phyloP scores from a whole-genome alignment of 2,329 filamentous ascomycete species.

The Exophiala xenobiotica region DNA sequence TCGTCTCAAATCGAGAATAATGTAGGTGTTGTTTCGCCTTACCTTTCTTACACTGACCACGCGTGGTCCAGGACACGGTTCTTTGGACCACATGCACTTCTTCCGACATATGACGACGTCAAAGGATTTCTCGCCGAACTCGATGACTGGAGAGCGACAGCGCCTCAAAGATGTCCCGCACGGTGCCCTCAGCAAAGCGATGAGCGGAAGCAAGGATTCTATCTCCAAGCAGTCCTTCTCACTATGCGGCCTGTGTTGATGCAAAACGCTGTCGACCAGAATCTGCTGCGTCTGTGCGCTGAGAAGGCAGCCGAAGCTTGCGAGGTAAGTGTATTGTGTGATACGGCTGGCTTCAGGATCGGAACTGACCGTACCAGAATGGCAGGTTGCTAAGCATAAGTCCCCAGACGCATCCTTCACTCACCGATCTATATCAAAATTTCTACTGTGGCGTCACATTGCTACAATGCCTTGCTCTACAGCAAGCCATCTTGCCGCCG shows the following conservation, averaged over 20 bases:
- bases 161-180: conserved; percentile 19
- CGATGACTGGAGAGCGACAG: conserved; percentile 23
- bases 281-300: conserved; percentile 23
- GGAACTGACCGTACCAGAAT: conserved; percentile 10
- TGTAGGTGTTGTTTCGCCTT: too few relatives aligned
- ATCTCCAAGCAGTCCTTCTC: conserved; percentile 24
- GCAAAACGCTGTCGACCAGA: conserved; percentile 14
- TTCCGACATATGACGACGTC: conserved; percentile 21
- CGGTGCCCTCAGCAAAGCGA: conserved; percentile 23
- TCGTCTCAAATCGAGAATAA: conserved; percentile 26
- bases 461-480: conserved; percentile 26
- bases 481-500: conserved; percentile 15
- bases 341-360: too few relatives aligned
- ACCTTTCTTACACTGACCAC: too few relatives aligned
- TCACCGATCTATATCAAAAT: conserved; percentile 26
- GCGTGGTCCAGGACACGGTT: conserved; percentile 13
- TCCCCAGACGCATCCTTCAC: conserved; percentile 20
- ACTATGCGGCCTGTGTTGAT: conserved; percentile 23
- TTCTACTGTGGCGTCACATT: conserved; percentile 26
- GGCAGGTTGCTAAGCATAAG: conserved; percentile 25
- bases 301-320: conserved; percentile 26
- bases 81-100: conserved; percentile 16
- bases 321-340: conserved; percentile 15
- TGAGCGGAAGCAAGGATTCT: conserved; percentile 24
- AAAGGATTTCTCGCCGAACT: conserved; percentile 19